Base-by-base conservation (phyloP, 768 basidiomycete species). In the Gautieria morchelliformis region DNA sequence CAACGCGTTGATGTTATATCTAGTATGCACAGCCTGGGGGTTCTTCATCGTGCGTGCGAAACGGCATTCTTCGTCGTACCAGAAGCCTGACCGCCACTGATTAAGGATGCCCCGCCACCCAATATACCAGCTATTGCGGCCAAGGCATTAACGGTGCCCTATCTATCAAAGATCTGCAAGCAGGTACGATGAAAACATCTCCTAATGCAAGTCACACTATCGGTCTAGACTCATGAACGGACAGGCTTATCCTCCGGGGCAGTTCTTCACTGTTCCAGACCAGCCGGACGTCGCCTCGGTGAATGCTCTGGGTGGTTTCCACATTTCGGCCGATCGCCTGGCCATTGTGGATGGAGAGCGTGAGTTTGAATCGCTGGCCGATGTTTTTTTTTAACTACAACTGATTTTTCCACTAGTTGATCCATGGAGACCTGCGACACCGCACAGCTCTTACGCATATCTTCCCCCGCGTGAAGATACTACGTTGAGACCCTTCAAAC, bases 21-120 rank as follows among this genome's bases (percentile, higher is more conserved):
- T 33, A 55, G 89, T 92, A 52, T 93, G 92, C 73, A 93, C 89
- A 0, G 81, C 94, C 64, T 97, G 95, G 95, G 95, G 93, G 3
- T 99, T 91, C 69, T 93, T 95, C 67, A 83, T 77, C 27, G 90
- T 88, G 63, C 35, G 80, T 58, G 14, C 9, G 35, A 37, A 37
- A 2, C 14, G 9, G 24, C 19, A 39, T 27, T 53, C 17, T n/a
- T 37, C 8, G 27, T 7, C 22, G 30, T 42, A 50, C 53, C 37
- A 51, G 12, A 19, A 54, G 44, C 33, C 40, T 33, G 27, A 37
- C 37, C 52, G 8, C 27, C 27, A 27, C 27, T 27, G 22, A 8
- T 27, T 1, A 54, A 90, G 87, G 84, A 85, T 11, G 79, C 88
- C 1, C 89, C 89, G 3, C 86, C 86, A 2, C 78, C 87, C 65